Conservation (phyloP, 1,284 basidiomycete genomes). For the Fomitiporia mediterranea region DNA sequence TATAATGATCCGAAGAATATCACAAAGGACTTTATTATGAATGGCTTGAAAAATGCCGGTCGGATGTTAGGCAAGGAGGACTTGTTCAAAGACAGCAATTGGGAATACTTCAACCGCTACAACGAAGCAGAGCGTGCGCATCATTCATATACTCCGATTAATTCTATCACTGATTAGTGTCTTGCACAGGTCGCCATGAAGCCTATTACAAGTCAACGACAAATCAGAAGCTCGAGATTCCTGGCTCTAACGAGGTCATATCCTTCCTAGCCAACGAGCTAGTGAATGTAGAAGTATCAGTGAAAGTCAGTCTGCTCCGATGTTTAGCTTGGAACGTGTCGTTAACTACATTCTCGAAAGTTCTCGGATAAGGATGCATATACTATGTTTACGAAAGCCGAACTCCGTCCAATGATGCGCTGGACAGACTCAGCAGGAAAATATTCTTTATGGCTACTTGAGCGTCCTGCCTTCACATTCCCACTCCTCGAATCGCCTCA, state of each 20-base stretch:
- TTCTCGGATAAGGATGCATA: constrained; percentile 78
- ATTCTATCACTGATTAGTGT: constrained; percentile 11
- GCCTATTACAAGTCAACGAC: constrained; percentile 77
- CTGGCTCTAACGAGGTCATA: constrained; percentile 39
- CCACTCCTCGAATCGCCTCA: constrained; percentile 41
- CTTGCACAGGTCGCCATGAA: constrained; percentile 69
- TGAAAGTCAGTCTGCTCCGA: constrained; percentile 57
- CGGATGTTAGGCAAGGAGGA: constrained; percentile 54
- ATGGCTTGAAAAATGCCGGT: constrained; percentile 72
- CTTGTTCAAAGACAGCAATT: constrained; percentile 63
- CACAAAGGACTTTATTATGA: constrained; percentile 86
- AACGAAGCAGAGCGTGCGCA: constrained; percentile 64
- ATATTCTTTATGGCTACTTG: constrained; percentile 90
- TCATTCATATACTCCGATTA: not conserved
- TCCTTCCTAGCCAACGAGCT: constrained; percentile 69
- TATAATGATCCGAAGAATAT: constrained; percentile 82
- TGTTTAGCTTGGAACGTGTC: not conserved
- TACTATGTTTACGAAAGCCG: constrained; percentile 69
- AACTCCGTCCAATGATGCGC: constrained; percentile 81
- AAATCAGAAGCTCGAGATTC: constrained; percentile 56
- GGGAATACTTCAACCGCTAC: constrained; percentile 84
- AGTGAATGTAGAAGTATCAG: constrained; percentile 82
- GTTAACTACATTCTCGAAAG: constrained; percentile 35
- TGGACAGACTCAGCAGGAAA: constrained; percentile 76
- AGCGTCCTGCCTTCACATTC: constrained; percentile 81